Evolutionary conservation across 805 yeast species (phyloP).

Genomic region (Myxozyma sirexii): DNA sequence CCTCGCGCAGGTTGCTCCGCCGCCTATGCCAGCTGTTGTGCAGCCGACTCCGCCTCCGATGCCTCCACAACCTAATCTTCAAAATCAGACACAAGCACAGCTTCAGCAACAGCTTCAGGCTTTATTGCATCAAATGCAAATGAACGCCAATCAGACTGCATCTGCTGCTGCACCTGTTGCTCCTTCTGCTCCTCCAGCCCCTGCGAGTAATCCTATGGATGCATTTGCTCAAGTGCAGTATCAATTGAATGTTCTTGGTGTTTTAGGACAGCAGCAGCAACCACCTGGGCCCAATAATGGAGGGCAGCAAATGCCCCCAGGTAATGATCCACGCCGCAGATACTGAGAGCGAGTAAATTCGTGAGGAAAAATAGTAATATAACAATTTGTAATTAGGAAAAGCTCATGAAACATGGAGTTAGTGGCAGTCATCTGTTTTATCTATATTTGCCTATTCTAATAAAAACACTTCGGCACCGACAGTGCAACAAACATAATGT

Average conservation of each 20-base stretch:
- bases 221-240: conserved; percentile 29
- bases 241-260: conserved; percentile 26
- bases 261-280: conserved; percentile 18
- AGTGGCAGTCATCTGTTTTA: no score
- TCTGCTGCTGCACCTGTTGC: background rate
- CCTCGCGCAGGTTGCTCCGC: conserved; percentile 1
- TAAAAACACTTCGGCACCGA: no score
- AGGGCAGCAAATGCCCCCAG: background rate
- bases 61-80: background rate
- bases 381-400: no score
- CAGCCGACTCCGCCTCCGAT: background rate
- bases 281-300: conserved; percentile 3
- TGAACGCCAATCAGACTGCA: conserved; percentile 2
- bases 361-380: no score
- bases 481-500: no score
- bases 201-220: background rate
- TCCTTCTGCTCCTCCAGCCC: background rate
- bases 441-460: background rate
- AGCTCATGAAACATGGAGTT: no score
- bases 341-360: no score
- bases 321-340: background rate
- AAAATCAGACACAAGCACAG: conserved; percentile 23
- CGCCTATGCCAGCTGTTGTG: background rate
- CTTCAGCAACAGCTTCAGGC: conserved; percentile 28
- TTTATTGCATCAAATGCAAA: conserved; percentile 24